These are phyloP conservation scores for Trametes gibbosa DNA, from an alignment of 768 basidiomycete genomes.

Conservation along the genomic window DNA sequence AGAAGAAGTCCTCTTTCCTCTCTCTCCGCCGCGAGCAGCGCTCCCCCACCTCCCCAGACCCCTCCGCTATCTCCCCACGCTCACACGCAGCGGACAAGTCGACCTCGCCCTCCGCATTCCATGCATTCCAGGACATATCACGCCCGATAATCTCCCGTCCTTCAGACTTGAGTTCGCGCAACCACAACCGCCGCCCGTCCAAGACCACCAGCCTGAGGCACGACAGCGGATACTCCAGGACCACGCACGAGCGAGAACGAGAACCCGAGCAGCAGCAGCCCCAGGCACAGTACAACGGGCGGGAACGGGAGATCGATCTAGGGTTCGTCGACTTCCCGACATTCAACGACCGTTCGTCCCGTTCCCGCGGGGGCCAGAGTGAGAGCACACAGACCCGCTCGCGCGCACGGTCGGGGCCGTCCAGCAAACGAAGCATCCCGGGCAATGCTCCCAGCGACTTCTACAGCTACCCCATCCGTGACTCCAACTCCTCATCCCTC, in stretches of 20 bases:
- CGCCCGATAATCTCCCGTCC: conserved; percentile 20
- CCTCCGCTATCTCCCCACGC: conserved; percentile 5
- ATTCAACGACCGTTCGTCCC: conserved; percentile 8
- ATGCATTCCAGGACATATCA: conserved; percentile 21
- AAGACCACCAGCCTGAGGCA: conserved; percentile 19
- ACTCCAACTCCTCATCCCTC: conserved; percentile 65
- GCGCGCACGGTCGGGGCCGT: conserved; percentile 15
- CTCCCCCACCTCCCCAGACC: conserved; percentile 13
- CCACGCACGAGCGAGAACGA: conserved; percentile 7
- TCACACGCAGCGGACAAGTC: conserved; percentile 16
- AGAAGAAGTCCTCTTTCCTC: conserved; percentile 56
- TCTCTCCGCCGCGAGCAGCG: conserved; percentile 39
- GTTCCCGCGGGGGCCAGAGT: conserved; percentile 6
- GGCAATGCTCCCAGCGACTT: conserved; percentile 9
- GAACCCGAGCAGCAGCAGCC: conserved; percentile 6
- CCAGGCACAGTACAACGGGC: not conserved
- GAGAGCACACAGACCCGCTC: conserved; percentile 14
- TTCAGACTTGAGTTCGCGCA: conserved; percentile 10
- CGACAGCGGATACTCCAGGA: conserved; percentile 14
- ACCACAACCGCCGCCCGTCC: conserved; percentile 18
- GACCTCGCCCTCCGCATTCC: conserved; percentile 22
- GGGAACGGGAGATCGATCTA: conserved; percentile 5
- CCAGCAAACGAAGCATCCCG: conserved; percentile 4
- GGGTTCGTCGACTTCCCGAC: conserved; percentile 17
- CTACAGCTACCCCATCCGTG: conserved; percentile 42